Base-by-base conservation (phyloP, 495 filamentous ascomycete species). In the Daldinia bambusicola region DNA sequence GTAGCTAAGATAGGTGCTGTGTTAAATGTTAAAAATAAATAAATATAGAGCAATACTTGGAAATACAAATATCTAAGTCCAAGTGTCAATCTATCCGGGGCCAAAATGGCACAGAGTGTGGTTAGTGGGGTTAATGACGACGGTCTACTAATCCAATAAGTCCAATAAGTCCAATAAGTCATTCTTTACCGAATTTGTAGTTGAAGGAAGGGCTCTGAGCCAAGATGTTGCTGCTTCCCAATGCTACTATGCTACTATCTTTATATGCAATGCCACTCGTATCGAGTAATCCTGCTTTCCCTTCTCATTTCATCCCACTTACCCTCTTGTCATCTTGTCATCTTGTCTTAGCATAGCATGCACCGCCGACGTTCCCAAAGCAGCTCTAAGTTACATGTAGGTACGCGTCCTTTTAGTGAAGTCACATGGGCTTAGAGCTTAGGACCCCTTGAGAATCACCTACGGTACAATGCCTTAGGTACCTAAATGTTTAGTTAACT, bases 1-100 rank as follows among this genome's bases (percentile, higher is more conserved):
- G n/a, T n/a, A n/a, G n/a, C n/a, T n/a, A 56, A 40, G 40, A 50
- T 48, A 22, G 43, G 43, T 48, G 43, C 43, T 48, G 9, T 48
- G 20, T 48, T 48, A n/a, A n/a, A n/a, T n/a, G n/a, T n/a, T n/a
- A n/a, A n/a, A n/a, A n/a, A n/a, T n/a, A n/a, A n/a, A n/a, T n/a
- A n/a, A n/a, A n/a, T n/a, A n/a, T n/a, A n/a, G n/a, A n/a, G n/a
- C n/a, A n/a, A n/a, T n/a, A n/a, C n/a, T n/a, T n/a, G n/a, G n/a
- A n/a, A n/a, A n/a, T n/a, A n/a, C n/a, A n/a, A n/a, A n/a, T n/a
- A n/a, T n/a, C n/a, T n/a, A n/a, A n/a, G n/a, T n/a, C 58, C 58
- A 34, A 70, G 69, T 59, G 69, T 71, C 22, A 51, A 70, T 20
- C 32, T 41, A 70, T 53, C 22, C 37, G 32, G 41, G 56, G 12